Conservation (phyloP, 352 stramenopile species). For the Globisporangium yorkense region DNA sequence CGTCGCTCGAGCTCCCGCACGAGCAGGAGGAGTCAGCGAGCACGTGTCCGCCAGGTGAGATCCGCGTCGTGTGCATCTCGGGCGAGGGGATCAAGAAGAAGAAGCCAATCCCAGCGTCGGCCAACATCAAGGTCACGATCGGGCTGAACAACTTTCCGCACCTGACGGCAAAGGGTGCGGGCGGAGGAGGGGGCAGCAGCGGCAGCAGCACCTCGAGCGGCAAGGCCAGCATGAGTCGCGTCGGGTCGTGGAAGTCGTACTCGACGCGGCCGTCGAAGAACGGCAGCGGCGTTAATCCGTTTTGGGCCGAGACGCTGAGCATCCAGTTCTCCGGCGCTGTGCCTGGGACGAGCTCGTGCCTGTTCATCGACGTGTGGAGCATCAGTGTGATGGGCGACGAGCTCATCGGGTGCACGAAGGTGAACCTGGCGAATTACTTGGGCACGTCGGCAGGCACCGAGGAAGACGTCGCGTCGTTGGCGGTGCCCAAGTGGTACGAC, state of each 20-base stretch:
- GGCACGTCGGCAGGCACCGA: constrained; percentile 50
- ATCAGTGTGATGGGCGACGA: constrained; percentile 75
- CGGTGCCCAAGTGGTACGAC: constrained; percentile 76
- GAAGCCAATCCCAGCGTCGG: constrained; percentile 35
- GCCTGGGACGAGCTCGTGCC: constrained; percentile 60
- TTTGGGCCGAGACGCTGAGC: constrained; percentile 76
- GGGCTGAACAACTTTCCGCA: constrained; percentile 74
- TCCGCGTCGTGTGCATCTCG: constrained; percentile 78
- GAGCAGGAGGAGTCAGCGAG: constrained; percentile 52
- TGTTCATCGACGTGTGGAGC: constrained; percentile 77
- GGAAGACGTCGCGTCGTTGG: constrained; percentile 60
- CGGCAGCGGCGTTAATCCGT: constrained; percentile 37
- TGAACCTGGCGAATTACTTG: constrained; percentile 75
- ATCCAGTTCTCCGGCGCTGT: constrained; percentile 75
- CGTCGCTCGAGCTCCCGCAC: constrained; percentile 51
- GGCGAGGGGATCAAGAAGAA: constrained; percentile 47
- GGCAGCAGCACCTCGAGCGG: constrained; percentile 7
- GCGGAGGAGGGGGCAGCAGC: constrained; percentile 8
- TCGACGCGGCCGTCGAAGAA: constrained; percentile 55
- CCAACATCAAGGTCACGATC: constrained; percentile 55
- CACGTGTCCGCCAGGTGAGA: constrained; percentile 70
- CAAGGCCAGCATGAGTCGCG: constrained; percentile 34
- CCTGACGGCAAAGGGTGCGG: constrained; percentile 35
- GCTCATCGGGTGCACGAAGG: constrained; percentile 61
- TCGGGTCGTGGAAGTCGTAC: constrained; percentile 61